phyloP scores from a whole-genome alignment of 768 basidiomycete species.

The Amanita pseudoporphyria region DNA sequence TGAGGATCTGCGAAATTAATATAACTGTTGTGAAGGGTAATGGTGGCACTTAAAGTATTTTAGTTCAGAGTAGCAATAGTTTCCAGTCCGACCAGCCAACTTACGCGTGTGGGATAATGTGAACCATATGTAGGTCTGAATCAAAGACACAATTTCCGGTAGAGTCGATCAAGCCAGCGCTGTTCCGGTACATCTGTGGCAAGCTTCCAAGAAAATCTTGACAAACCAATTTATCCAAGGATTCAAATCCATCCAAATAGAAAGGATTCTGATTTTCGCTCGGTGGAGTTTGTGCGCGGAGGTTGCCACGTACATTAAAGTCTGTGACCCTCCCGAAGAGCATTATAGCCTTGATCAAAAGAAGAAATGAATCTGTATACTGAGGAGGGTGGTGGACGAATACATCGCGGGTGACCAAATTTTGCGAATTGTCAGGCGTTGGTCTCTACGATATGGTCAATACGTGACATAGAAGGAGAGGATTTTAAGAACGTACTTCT shows the following conservation, averaged over 20 bases:
- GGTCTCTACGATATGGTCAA: conserved; percentile 30
- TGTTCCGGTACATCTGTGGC: conserved; percentile 58
- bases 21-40: conserved; percentile 81
- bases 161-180: conserved; percentile 49
- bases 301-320: conserved; percentile 67
- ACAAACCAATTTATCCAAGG: conserved; percentile 60
- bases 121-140: conserved; percentile 82
- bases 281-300: conserved; percentile 55
- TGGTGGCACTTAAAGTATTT: conserved; percentile 51
- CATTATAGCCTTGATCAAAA: conserved; percentile 79
- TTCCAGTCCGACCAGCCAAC: conserved; percentile 19
- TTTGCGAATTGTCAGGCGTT: conserved; percentile 68
- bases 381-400: conserved; percentile 63
- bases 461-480: not conserved
- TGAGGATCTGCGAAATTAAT: conserved; percentile 63
- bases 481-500: conserved; percentile 40
- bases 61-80: conserved; percentile 12
- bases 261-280: conserved; percentile 72
- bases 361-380: conserved; percentile 75
- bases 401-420: conserved; percentile 50
- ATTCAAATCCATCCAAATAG: conserved; percentile 52
- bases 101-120: conserved; percentile 80
- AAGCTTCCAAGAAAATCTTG: conserved; percentile 61
- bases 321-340: conserved; percentile 80
- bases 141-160: conserved; percentile 55